phyloP scores from a whole-genome alignment of 208 protist genomes.

The Trichomonas vaginalis region DNA sequence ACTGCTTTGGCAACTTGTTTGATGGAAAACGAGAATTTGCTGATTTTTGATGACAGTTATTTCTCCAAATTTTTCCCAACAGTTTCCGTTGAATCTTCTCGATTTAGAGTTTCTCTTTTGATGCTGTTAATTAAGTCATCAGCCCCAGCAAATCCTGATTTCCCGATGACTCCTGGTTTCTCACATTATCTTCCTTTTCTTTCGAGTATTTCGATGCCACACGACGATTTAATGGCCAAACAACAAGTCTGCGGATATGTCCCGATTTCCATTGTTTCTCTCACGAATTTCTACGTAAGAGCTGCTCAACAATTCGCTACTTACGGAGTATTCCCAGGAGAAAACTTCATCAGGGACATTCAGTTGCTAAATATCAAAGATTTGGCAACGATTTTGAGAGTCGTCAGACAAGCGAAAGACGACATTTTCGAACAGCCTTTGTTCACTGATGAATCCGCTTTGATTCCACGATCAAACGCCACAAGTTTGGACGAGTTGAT shows the following conservation, averaged over 20 bases:
- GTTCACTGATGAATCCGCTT: background rate
- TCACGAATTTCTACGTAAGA: background rate
- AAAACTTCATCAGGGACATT: background rate
- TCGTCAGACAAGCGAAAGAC: background rate
- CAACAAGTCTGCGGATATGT: background rate
- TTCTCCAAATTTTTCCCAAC: background rate
- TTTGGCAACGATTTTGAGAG: background rate
- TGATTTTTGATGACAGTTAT: background rate
- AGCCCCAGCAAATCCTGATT: background rate
- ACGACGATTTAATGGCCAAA: background rate
- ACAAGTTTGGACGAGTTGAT: background rate
- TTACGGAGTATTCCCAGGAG: background rate
- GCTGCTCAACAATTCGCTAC: background rate
- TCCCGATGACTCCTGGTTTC: background rate
- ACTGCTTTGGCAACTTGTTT: background rate
- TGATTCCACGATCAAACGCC: background rate
- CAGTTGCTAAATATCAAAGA: background rate
- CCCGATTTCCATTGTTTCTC: background rate
- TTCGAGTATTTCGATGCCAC: background rate
- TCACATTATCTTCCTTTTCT: background rate
- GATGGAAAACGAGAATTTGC: background rate
- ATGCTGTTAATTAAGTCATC: background rate
- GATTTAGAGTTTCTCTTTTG: background rate
- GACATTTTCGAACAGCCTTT: background rate
- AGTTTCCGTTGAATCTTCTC: background rate